Conservation (phyloP, 495 filamentous ascomycete species). For the Penicillium canescens region DNA sequence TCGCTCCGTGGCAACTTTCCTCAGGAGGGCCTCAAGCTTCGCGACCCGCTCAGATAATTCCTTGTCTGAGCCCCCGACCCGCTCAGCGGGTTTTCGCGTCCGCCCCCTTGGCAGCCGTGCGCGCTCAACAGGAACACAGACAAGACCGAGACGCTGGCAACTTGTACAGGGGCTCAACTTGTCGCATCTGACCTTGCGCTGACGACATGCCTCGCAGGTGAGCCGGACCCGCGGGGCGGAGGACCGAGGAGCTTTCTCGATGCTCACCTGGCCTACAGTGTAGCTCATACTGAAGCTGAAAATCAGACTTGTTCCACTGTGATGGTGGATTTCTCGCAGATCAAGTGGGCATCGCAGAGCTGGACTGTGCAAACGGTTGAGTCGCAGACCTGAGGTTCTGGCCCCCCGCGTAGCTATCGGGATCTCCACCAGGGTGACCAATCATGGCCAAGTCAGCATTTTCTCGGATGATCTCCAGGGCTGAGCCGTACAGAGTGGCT, state of each 20-base stretch:
- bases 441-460: too few relatives aligned
- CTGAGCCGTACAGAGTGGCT: too few relatives aligned
- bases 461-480: too few relatives aligned
- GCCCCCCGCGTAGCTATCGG: too few relatives aligned
- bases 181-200: conserved; percentile 79
- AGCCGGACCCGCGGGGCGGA: conserved; percentile 30
- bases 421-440: too few relatives aligned
- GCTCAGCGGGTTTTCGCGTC: conserved; percentile 37
- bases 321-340: too few relatives aligned
- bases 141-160: conserved; percentile 59
- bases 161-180: conserved; percentile 72
- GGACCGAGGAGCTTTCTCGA: conserved; percentile 13
- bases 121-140: conserved; percentile 54
- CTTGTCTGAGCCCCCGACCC: conserved; percentile 15
- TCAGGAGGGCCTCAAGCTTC: conserved; percentile 31
- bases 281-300: neutral
- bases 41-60: conserved; percentile 28
- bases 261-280: neutral
- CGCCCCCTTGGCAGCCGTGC: conserved; percentile 39
- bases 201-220: conserved; percentile 56
- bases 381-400: too few relatives aligned
- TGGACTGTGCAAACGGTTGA: too few relatives aligned
- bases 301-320: too few relatives aligned
- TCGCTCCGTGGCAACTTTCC: conserved; percentile 17
- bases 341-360: too few relatives aligned